Evolutionary conservation across 768 basidiomycete species (phyloP).

Genomic region (Hebeloma cylindrosporum): DNA sequence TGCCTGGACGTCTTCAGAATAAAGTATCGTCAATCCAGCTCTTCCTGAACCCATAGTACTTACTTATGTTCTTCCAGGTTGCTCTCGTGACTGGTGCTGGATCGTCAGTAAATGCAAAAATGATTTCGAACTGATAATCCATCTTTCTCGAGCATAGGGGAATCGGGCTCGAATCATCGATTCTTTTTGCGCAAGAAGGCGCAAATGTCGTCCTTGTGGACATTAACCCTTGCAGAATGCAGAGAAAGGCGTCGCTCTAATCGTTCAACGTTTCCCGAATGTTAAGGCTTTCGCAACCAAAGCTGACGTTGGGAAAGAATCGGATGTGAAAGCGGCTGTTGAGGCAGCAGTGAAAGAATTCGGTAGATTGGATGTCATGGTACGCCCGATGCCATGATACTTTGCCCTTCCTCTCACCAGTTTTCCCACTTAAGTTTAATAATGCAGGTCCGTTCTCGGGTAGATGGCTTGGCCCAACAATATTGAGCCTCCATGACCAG

Average conservation of each 20-base stretch:
- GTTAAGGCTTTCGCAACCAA: slow-evolving; percentile 67
- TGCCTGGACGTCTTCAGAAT: slow-evolving; percentile 69
- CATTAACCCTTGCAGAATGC: slow-evolving; percentile 77
- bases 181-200: slow-evolving; percentile 93
- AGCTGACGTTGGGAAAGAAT: slow-evolving; percentile 89
- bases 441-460: slow-evolving; percentile 64
- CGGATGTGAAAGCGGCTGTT: slow-evolving; percentile 80
- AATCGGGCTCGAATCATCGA: slow-evolving; percentile 93
- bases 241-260: slow-evolving; percentile 61
- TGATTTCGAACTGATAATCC: slow-evolving; percentile 19
- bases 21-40: slow-evolving; percentile 42
- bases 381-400: too few species aligned
- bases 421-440: slow-evolving; percentile 65
- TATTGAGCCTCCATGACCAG: slow-evolving; percentile 33
- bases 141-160: slow-evolving; percentile 54
- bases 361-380: slow-evolving; percentile 95
- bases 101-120: slow-evolving; percentile 55
- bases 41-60: slow-evolving; percentile 8
- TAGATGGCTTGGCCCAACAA: not conserved
- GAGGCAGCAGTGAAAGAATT: slow-evolving; percentile 78
- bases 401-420: not conserved
- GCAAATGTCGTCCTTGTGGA: slow-evolving; percentile 90
- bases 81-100: slow-evolving; percentile 88
- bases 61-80: slow-evolving; percentile 39
- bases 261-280: slow-evolving; percentile 66